Evolutionary conservation across 495 filamentous ascomycete species (phyloP).

Genomic region (Clohesyomyces aquaticus): DNA sequence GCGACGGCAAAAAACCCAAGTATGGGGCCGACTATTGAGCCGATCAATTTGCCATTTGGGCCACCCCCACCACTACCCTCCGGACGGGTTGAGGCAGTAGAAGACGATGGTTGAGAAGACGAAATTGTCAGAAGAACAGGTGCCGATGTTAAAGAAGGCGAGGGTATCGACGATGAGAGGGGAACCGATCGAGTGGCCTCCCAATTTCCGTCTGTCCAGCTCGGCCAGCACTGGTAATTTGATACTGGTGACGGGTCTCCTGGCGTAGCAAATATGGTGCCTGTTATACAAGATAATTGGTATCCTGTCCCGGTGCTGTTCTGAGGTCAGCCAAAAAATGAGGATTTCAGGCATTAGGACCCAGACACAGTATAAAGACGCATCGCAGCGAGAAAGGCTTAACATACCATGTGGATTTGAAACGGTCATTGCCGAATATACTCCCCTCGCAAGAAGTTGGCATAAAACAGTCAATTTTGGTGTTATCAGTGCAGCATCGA

Average conservation of each 20-base stretch:
- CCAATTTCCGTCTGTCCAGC: background rate
- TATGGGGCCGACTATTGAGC: background rate
- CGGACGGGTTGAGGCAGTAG: background rate
- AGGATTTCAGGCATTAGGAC: too few relatives aligned
- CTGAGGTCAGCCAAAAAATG: background rate
- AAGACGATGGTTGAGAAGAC: background rate
- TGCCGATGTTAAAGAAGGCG: background rate
- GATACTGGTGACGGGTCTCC: background rate
- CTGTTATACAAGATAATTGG: background rate
- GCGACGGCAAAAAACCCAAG: background rate
- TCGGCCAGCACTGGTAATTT: background rate
- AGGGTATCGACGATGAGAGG: background rate
- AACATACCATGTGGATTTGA: background rate
- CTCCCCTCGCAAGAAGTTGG: background rate
- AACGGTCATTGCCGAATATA: background rate
- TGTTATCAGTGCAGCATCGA: background rate
- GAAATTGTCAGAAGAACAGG: background rate
- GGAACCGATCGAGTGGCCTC: background rate
- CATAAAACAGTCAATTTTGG: background rate
- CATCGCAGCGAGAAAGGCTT: too few relatives aligned
- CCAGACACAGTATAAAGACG: too few relatives aligned
- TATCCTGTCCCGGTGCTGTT: background rate
- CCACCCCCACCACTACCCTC: background rate
- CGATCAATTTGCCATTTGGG: background rate
- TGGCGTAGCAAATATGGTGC: background rate